Percentiles rank a stretch among this genome's conserved stretches.
These are phyloP conservation scores for Cordyceps cicadae DNA, from an alignment of 2,329 filamentous ascomycete species.

Conservation along the genomic window DNA sequence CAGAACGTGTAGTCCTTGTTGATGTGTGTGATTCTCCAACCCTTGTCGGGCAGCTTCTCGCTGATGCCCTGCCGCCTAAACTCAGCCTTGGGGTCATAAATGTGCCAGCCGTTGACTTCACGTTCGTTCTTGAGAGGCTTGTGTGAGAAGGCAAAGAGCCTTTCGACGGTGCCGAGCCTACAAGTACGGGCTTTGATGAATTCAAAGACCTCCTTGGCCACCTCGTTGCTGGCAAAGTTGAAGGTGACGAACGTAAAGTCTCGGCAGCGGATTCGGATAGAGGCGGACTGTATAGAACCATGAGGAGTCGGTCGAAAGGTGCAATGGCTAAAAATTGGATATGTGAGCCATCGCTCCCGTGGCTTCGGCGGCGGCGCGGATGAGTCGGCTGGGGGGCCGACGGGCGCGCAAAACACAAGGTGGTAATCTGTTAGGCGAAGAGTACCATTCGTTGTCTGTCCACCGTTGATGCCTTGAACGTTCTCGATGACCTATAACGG, in stretches of 20 bases:
- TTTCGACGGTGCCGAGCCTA: slow-evolving; percentile 74
- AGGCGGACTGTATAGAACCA: slow-evolving; percentile 62
- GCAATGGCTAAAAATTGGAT: slow-evolving; percentile 81
- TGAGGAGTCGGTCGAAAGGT: slow-evolving; percentile 65
- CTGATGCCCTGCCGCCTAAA: slow-evolving; percentile 83
- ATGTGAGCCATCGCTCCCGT: slow-evolving; percentile 85
- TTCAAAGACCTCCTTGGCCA: slow-evolving; percentile 79
- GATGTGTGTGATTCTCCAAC: slow-evolving; percentile 85
- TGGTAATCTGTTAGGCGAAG: slow-evolving; percentile 57
- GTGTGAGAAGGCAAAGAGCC: slow-evolving; percentile 85
- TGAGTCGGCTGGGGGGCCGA: slow-evolving; percentile 22
- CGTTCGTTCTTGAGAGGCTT: slow-evolving; percentile 65
- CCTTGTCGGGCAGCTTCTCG: slow-evolving; percentile 64
- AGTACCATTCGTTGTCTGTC: slow-evolving; percentile 47
- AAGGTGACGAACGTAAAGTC: slow-evolving; percentile 94
- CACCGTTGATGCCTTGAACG: slow-evolving; percentile 52
- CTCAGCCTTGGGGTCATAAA: slow-evolving; percentile 81
- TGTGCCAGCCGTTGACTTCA: slow-evolving; percentile 67
- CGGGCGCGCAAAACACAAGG: slow-evolving; percentile 43
- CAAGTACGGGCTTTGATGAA: slow-evolving; percentile 75
- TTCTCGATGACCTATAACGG: slow-evolving; percentile 40
- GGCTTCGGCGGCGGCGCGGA: slow-evolving; percentile 23
- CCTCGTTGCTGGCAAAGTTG: slow-evolving; percentile 67
- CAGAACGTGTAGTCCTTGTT: slow-evolving; percentile 88
- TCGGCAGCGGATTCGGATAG: slow-evolving; percentile 79